Percentiles rank a stretch among this genome's conserved stretches.
Conservation (phyloP, 2,329 filamentous ascomycete genomes). For the Magnaporthiopsis poae region DNA sequence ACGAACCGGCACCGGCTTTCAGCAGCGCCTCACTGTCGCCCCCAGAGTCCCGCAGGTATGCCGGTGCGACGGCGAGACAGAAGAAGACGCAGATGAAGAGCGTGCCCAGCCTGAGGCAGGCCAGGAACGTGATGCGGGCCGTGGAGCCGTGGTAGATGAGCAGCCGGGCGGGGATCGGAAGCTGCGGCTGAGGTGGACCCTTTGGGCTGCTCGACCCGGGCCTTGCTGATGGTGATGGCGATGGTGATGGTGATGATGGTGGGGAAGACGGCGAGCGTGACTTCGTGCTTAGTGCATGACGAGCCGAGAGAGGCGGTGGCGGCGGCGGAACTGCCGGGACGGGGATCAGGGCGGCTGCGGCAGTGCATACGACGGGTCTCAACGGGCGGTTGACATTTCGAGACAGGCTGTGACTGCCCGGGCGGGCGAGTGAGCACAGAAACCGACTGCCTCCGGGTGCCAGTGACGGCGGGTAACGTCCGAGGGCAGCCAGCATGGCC, state of each 20-base stretch:
- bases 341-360: no score
- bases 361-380: no score
- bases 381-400: background rate
- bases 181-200: no score
- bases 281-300: background rate
- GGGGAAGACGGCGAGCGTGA: no score
- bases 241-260: no score
- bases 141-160: slow-evolving; percentile 70
- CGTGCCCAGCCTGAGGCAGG: slow-evolving; percentile 60
- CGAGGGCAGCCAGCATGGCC: background rate
- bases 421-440: background rate
- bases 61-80: slow-evolving; percentile 51
- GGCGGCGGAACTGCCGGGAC: no score
- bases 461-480: background rate
- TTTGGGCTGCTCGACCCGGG: no score
- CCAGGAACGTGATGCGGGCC: slow-evolving; percentile 55
- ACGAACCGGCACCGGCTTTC: slow-evolving; percentile 29
- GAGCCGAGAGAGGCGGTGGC: no score
- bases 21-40: slow-evolving; percentile 29
- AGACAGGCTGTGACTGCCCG: no score
- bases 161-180: slow-evolving; percentile 25
- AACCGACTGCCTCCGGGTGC: background rate
- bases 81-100: slow-evolving; percentile 61
- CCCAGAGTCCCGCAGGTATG: slow-evolving; percentile 35
- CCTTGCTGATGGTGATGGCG: no score